phyloP scores from a whole-genome alignment of 768 basidiomycete species.

The Suillus discolor region DNA sequence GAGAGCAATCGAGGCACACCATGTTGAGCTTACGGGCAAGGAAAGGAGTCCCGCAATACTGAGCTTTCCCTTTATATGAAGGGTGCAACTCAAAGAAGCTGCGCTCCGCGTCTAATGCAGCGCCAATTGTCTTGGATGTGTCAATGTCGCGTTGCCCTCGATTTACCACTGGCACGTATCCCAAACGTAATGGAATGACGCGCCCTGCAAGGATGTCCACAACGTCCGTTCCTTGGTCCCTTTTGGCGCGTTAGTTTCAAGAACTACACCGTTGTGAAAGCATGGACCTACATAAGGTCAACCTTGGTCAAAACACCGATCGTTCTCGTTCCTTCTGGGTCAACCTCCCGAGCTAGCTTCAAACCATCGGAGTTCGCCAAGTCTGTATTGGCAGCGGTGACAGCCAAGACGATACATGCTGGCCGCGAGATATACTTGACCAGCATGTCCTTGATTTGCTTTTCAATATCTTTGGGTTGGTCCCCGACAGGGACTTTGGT shows the following conservation, averaged over 20 bases:
- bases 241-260: conserved; percentile 34
- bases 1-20: conserved; percentile 42
- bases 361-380: conserved; percentile 98
- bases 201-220: conserved; percentile 98
- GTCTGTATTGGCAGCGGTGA: conserved; percentile 94
- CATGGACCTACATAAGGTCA: conserved; percentile 85
- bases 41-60: conserved; percentile 98
- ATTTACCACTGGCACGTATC: conserved; percentile 99
- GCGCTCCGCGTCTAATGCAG: conserved; percentile 87
- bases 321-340: conserved; percentile 94
- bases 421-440: conserved; percentile 94
- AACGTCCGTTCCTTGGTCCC: conserved; percentile 97
- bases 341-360: conserved; percentile 95
- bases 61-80: conserved; percentile 91
- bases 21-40: conserved; percentile 94
- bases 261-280: background rate
- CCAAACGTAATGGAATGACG: conserved; percentile 92
- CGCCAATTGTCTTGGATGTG: conserved; percentile 76
- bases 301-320: conserved; percentile 99
- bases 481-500: conserved; percentile 96
- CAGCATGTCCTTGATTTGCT: conserved; percentile 96
- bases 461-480: conserved; percentile 96
- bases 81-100: conserved; percentile 94
- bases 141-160: conserved; percentile 98
- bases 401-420: conserved; percentile 94